Conservation (phyloP, 2,329 filamentous ascomycete genomes). For the Ascocoryne sarcoides region DNA sequence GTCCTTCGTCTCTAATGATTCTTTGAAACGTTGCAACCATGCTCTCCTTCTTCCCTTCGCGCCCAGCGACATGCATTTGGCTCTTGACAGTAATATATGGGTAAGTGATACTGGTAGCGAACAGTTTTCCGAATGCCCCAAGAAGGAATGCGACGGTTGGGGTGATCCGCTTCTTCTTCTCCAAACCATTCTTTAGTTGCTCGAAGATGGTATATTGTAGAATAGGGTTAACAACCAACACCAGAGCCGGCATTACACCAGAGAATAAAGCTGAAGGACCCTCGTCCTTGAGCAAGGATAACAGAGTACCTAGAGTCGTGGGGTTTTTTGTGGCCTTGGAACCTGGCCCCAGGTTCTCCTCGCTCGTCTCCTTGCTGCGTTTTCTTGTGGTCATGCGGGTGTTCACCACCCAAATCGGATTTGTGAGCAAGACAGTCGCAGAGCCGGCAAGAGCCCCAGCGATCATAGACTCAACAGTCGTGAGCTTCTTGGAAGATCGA, state of each 20-base stretch:
- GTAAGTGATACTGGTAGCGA: constrained; percentile 90
- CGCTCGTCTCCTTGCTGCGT: constrained; percentile 39
- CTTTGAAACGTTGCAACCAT: constrained; percentile 69
- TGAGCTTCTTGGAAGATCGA: constrained; percentile 71
- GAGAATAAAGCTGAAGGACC: constrained; percentile 80
- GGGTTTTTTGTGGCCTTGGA: constrained; percentile 44
- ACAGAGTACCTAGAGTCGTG: constrained; percentile 71
- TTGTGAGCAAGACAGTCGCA: constrained; percentile 90
- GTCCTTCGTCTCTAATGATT: constrained; percentile 86
- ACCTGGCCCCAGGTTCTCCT: constrained; percentile 34
- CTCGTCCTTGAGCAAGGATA: constrained; percentile 73
- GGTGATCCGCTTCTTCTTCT: constrained; percentile 66
- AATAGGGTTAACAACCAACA: constrained; percentile 96
- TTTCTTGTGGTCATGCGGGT: constrained; percentile 93
- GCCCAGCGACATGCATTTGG: constrained; percentile 84
- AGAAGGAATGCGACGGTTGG: constrained; percentile 84
- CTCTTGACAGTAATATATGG: constrained; percentile 99
- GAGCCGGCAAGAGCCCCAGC: constrained; percentile 89
- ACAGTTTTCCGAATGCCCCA: constrained; percentile 86
- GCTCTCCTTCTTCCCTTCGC: constrained; percentile 67
- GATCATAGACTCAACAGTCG: constrained; percentile 87
- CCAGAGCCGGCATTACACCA: constrained; percentile 83
- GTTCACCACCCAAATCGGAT: constrained; percentile 99
- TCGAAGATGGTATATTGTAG: constrained; percentile 98
- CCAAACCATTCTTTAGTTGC: constrained; percentile 87